Percentiles rank a stretch among this genome's conserved stretches.
Conservation (phyloP, 2,329 filamentous ascomycete genomes). For the Fusarium succisae region DNA sequence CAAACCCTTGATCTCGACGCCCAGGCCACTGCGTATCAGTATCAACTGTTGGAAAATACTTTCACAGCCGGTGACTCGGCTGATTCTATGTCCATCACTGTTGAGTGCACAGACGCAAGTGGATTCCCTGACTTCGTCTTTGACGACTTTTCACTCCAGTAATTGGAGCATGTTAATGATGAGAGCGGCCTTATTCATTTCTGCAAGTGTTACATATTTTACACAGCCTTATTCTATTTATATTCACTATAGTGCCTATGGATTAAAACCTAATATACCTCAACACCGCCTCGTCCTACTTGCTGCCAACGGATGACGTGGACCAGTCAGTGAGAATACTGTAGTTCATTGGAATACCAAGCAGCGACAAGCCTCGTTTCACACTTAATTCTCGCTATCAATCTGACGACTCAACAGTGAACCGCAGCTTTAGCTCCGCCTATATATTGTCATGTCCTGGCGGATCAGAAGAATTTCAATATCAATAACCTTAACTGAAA, state of each 20-base stretch:
- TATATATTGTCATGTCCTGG: not conserved
- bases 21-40: not conserved
- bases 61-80: not conserved
- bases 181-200: not conserved
- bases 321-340: not conserved
- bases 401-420: not conserved
- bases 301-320: too few species aligned
- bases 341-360: accelerated
- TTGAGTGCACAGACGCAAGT: not conserved
- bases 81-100: not conserved
- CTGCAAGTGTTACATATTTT: not conserved
- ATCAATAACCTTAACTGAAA: too few species aligned
- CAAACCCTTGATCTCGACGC: not conserved
- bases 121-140: not conserved
- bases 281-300: accelerated
- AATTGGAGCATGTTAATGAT: not conserved
- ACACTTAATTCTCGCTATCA: accelerated
- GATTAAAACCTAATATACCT: not conserved
- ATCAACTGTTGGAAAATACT: not conserved
- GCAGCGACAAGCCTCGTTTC: accelerated
- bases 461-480: too few species aligned
- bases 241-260: not conserved
- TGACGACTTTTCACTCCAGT: not conserved
- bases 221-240: not conserved
- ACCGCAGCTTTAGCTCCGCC: too few species aligned